Base-by-base conservation (phyloP, 805 yeast genomes). In the Starmerella vaccinii region DNA sequence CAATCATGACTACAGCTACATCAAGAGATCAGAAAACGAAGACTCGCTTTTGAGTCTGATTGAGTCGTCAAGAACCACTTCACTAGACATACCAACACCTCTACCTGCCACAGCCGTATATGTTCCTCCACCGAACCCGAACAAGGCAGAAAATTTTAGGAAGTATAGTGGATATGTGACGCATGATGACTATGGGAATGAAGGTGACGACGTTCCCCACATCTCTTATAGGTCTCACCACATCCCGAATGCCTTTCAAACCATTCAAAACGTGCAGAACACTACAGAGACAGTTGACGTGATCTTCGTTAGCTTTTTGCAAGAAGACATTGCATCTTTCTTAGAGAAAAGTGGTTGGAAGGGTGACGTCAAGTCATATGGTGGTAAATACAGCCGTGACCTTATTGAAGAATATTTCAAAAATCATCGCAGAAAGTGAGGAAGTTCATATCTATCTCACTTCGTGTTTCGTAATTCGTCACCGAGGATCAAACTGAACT, bases 201-300 rank as follows among this genome's bases (percentile, higher is more conserved):
- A 82, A 57, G 97, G 97, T 19, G 97, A 90, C 62, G 97, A 69
- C 70, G 73, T 85, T 32, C 57, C 79, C 48, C 87, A 82, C 66
- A 71, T 68, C 49, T 74, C 83, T 1, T 74, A 81, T 21, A 69
- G 70, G 0, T 67, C 72, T 46, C 82, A 74, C 63, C 73, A 72
- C 10, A 71, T 85, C 3, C 95, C 97, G 5, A 88, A 86, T 59
- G 92, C 85, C 10, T 77, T 89, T 23, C 81, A 77, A 57, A 67
- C 84, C 1, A 39, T 46, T 8, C 59, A 63, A 38, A 58, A 55
- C 57, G 63, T 60, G 4, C 57, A 61, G 15, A 63, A 60, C 10
- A 55, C 58, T 9, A 63, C 64, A 12, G 46, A 51, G 2, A 60
- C 62, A 4, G 63, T 58, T 6, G 61, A 61, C 5, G 77, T 82